Percentiles rank a stretch among this genome's conserved stretches.
Evolutionary conservation across 495 filamentous ascomycete genomes (phyloP).

Genomic region (Tuber umbilicatum): DNA sequence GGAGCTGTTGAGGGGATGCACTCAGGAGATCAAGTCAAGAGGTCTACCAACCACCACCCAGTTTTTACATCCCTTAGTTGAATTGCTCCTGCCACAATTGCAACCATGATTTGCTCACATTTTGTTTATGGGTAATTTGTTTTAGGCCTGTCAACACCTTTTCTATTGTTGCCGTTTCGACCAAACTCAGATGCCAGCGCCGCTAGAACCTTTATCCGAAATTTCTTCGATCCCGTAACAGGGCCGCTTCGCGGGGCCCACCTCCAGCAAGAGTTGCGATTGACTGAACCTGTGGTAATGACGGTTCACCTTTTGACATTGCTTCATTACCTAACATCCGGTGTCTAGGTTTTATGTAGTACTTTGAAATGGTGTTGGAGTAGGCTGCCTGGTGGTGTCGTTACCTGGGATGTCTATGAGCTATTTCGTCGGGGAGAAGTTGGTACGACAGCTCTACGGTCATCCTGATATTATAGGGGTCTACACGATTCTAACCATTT

Average conservation of each 20-base stretch:
- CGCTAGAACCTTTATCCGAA: conserved; percentile 83
- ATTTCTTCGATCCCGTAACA: conserved; percentile 66
- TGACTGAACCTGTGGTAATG: conserved; percentile 84
- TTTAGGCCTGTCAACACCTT: conserved; percentile 54
- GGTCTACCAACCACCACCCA: conserved; percentile 54
- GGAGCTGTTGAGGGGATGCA: conserved; percentile 74
- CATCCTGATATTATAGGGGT: conserved; percentile 7
- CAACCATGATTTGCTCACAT: conserved; percentile 22
- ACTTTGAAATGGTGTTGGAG: conserved; percentile 99
- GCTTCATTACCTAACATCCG: conserved; percentile 26
- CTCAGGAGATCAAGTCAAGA: conserved; percentile 85
- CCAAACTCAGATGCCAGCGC: conserved; percentile 86
- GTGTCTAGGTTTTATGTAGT: conserved; percentile 74
- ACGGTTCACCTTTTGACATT: conserved; percentile 20
- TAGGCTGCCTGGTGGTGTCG: conserved; percentile 81
- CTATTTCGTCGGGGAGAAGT: conserved; percentile 90
- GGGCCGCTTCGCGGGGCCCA: conserved; percentile 56
- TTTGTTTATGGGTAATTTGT: conserved; percentile 15
- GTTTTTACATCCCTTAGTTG: conserved; percentile 10
- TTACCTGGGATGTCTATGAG: conserved; percentile 96
- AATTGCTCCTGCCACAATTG: conserved; percentile 5
- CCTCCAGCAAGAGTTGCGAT: conserved; percentile 77
- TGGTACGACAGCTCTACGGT: conserved; percentile 51
- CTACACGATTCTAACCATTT: conserved; percentile 4
- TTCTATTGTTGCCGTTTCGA: conserved; percentile 91